A percentile compares a stretch with the other conserved stretches of the same genome.
These are phyloP conservation scores for Berkeleyomyces rouxiae DNA, from an alignment of 2,329 filamentous ascomycete species.

Conservation along the genomic window DNA sequence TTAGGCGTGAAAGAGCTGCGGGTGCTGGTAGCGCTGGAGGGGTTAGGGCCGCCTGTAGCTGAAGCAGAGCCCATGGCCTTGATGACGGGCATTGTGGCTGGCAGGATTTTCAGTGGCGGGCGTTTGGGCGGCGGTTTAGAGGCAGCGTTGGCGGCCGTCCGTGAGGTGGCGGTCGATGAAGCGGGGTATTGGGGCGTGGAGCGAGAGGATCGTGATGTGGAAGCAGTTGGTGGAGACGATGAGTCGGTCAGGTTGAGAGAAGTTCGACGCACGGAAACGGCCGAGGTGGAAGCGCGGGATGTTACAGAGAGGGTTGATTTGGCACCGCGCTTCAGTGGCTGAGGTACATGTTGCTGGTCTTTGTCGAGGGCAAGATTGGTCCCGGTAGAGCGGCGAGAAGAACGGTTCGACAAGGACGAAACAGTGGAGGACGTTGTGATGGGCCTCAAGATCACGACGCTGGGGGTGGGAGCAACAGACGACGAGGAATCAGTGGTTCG, in stretches of 20 bases:
- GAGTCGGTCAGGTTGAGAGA: not conserved
- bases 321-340: conserved; percentile 5
- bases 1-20: conserved; percentile 37
- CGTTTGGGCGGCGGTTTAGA: not conserved
- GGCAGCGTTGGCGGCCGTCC: not conserved
- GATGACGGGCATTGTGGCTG: conserved; percentile 8
- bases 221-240: not conserved
- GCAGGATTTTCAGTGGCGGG: not conserved
- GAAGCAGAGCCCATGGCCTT: conserved; percentile 9
- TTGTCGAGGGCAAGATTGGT: not conserved
- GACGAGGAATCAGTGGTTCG: not conserved
- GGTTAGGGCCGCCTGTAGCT: not conserved
- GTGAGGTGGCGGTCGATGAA: not conserved
- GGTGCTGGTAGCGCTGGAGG: not conserved
- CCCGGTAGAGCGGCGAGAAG: not conserved
- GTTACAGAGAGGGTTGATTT: not conserved
- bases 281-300: not conserved
- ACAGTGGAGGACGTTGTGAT: not conserved
- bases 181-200: not conserved
- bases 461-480: not conserved
- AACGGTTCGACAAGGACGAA: not conserved
- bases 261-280: not conserved
- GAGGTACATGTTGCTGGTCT: conserved; percentile 9
- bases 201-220: not conserved
- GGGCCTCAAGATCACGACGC: conserved; percentile 9